Evolutionary conservation across 2,329 filamentous ascomycete species (phyloP).

Genomic region (Sclerotinia nivalis): DNA sequence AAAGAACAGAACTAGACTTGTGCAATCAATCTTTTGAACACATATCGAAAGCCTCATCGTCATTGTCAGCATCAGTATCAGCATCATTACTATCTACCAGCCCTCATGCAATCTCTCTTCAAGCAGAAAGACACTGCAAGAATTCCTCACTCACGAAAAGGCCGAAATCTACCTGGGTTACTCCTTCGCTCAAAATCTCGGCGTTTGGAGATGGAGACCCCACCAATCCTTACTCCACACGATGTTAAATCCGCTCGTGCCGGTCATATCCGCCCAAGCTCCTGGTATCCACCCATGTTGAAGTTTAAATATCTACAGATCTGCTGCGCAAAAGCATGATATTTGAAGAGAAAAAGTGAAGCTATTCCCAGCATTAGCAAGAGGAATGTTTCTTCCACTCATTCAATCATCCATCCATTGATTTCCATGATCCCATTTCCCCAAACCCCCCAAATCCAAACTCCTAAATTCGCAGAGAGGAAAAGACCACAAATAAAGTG

Average conservation of each 20-base stretch:
- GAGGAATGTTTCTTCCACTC: background rate
- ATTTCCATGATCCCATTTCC: background rate
- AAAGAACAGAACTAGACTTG: background rate
- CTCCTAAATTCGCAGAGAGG: background rate
- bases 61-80: background rate
- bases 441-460: background rate
- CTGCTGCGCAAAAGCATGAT: background rate
- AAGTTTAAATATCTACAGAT: background rate
- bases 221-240: constrained; percentile 9
- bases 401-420: too few relatives aligned
- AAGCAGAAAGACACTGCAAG: background rate
- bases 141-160: background rate
- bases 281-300: background rate
- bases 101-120: background rate
- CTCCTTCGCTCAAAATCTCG: constrained; percentile 16
- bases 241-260: constrained; percentile 4
- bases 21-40: background rate
- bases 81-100: background rate
- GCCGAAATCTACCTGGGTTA: background rate
- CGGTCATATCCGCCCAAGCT: constrained; percentile 9
- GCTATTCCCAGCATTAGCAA: background rate
- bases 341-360: background rate
- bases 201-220: constrained; percentile 19
- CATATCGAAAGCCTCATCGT: background rate
- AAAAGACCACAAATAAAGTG: constrained; percentile 6